phyloP scores from a whole-genome alignment of 176 grass and related monocot species.

The Themeda triandra region DNA sequence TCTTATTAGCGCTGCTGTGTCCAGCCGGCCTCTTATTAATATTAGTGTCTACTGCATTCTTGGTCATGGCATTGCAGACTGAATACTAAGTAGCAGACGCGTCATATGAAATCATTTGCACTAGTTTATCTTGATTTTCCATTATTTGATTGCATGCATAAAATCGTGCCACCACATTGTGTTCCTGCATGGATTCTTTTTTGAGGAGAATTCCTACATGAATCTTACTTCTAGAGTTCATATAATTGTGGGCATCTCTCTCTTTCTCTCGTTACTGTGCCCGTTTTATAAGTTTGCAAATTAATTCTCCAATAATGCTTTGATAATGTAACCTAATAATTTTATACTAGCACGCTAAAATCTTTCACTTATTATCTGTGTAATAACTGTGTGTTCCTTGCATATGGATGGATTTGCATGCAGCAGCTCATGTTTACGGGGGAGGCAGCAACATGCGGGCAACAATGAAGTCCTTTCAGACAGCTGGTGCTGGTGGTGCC shows the following conservation, averaged over 20 bases:
- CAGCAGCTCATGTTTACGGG: conserved; percentile 13
- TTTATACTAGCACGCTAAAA: background rate
- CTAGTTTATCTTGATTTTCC: background rate
- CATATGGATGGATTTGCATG: too few relatives aligned
- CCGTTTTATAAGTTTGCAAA: background rate
- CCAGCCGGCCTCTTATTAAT: background rate
- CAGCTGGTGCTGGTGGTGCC: conserved; percentile 30
- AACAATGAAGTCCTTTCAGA: conserved; percentile 43
- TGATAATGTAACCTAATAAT: background rate
- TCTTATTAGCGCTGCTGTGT: background rate
- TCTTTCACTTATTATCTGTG: background rate
- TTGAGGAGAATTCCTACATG: background rate
- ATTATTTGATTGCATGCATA: background rate
- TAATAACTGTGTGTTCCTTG: background rate
- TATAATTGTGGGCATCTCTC: too few relatives aligned
- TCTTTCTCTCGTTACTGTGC: background rate
- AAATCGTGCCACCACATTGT: background rate
- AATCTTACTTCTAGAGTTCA: background rate
- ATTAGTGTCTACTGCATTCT: background rate
- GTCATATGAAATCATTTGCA: background rate
- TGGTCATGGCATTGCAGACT: background rate
- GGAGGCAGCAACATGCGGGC: conserved; percentile 32
- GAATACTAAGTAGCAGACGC: too few relatives aligned
- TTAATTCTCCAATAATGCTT: background rate
- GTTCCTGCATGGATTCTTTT: background rate